A percentile compares a stretch with the other conserved stretches of the same genome.
phyloP scores from a whole-genome alignment of 2,329 filamentous ascomycete species.

The Fusarium euwallaceae region DNA sequence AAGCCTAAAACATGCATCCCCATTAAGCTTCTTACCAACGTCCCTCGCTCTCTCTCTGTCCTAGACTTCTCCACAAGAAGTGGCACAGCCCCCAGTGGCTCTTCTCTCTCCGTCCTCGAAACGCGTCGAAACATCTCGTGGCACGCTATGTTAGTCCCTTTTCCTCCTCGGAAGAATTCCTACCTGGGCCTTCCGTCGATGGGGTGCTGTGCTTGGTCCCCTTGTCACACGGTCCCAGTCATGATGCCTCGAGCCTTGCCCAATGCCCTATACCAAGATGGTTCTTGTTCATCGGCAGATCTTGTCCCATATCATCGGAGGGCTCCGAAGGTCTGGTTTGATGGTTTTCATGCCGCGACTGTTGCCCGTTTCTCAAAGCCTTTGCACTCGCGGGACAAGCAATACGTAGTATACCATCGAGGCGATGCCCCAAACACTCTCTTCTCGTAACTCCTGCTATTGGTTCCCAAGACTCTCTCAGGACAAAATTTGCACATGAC shows the following conservation, averaged over 20 bases:
- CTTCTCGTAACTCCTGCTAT: neutral
- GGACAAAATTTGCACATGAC: neutral
- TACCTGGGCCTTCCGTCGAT: neutral
- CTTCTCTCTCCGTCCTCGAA: slow-evolving; percentile 22
- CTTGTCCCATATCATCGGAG: slow-evolving; percentile 7
- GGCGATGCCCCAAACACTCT: neutral
- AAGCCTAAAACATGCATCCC: slow-evolving; percentile 40
- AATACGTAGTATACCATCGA: neutral
- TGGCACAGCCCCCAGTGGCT: slow-evolving; percentile 7
- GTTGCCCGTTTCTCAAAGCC: slow-evolving; percentile 15
- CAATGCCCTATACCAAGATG: neutral
- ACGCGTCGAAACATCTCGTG: slow-evolving; percentile 41
- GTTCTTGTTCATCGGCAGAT: slow-evolving; percentile 10
- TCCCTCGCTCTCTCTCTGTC: neutral
- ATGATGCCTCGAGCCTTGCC: slow-evolving; percentile 18
- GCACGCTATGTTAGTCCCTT: slow-evolving; percentile 11
- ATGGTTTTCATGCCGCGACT: neutral
- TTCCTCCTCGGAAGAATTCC: neutral
- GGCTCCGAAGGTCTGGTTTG: slow-evolving; percentile 13
- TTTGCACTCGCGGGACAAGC: slow-evolving; percentile 15
- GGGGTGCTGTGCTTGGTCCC: slow-evolving; percentile 22
- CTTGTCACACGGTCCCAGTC: slow-evolving; percentile 33
- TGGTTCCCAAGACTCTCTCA: neutral
- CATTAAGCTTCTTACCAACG: slow-evolving; percentile 38
- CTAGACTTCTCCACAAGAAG: slow-evolving; percentile 21